A percentile compares a stretch with the other conserved stretches of the same genome.
Evolutionary conservation across 257 asterid genomes (phyloP).

Genomic region (Capsicum pubescens): DNA sequence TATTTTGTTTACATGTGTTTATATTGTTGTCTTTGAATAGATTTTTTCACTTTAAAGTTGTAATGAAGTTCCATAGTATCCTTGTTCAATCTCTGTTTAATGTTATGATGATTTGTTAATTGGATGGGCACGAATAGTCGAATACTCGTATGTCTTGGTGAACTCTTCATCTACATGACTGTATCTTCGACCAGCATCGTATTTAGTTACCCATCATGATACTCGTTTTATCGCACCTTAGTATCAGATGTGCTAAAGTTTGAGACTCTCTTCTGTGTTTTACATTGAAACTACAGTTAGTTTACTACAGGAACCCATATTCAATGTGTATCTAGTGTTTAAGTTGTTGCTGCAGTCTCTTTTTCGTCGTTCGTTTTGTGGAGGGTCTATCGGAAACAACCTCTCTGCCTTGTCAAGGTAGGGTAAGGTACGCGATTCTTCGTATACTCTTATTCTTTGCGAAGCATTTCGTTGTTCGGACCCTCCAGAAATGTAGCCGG

Average conservation of each 20-base stretch:
- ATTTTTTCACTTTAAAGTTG: neutral
- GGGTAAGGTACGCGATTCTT: neutral
- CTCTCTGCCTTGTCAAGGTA: neutral
- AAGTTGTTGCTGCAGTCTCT: neutral
- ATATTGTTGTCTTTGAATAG: neutral
- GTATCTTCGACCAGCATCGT: neutral
- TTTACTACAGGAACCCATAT: neutral
- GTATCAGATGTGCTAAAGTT: conserved; percentile 11
- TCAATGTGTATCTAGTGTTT: neutral
- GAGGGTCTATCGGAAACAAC: neutral
- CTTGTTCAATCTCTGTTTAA: neutral
- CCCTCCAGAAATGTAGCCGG: neutral
- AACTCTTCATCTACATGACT: neutral
- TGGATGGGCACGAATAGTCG: neutral
- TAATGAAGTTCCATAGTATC: neutral
- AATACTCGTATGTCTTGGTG: neutral
- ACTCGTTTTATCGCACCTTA: neutral
- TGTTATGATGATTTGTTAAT: neutral
- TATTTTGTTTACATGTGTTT: neutral
- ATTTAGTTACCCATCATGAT: neutral
- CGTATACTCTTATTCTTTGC: too few relatives aligned
- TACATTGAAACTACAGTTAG: conserved; percentile 5
- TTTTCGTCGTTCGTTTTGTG: neutral
- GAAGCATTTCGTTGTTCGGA: neutral
- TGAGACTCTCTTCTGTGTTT: neutral